Base-by-base conservation (phyloP, 495 filamentous ascomycete species). In the Trichoderma orchidacearum region DNA sequence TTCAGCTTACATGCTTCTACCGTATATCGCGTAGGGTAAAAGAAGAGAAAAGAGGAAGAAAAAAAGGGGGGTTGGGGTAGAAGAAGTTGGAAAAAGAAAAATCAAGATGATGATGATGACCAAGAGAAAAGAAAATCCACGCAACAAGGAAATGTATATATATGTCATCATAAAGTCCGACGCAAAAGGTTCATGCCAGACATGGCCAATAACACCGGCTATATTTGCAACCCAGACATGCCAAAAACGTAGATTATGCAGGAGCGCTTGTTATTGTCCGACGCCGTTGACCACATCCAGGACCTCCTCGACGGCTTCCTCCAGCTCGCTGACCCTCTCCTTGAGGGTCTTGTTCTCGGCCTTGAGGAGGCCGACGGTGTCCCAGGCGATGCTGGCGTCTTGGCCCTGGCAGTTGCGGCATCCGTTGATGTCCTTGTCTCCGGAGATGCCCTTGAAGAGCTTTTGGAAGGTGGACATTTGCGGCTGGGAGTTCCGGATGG, bases 291-390 rank as follows among this genome's bases (percentile, higher is more conserved):
- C 78, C 55, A 84, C 67, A 63, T 85, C 81, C 62, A 92, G 69
- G 28, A 84, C 87, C 35, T 83, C 83, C 56, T 90, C 86, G 12
- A 90, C 79, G 0, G 81, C 81, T 21, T 72, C 70, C 67, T 90
- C 86, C 2, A 90, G 64, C 58, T 85, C 74, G 0, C 79, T 79
- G 1, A 92, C 72, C 32, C 85, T 71, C 30, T 75, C 75, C 69
- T 90, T 90, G 48, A 90, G 66, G 6, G 78, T 78, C 59, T 74
- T 75, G 59, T 90, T 92, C 71, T 92, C 87, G 35, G 84, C 83
- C 56, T 85, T 77, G 57, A 92, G 66, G 45, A 87, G 59, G 3
- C 83, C 77, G 30, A 89, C 78, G 12, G 87, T 81, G 59, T 83
- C 75, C 87, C 86, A 85, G 12, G 84, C 85, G 56, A 87, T 77